Evolutionary conservation across 2,329 filamentous ascomycete genomes (phyloP).

Genomic region (Pseudogymnoascus sp.): DNA sequence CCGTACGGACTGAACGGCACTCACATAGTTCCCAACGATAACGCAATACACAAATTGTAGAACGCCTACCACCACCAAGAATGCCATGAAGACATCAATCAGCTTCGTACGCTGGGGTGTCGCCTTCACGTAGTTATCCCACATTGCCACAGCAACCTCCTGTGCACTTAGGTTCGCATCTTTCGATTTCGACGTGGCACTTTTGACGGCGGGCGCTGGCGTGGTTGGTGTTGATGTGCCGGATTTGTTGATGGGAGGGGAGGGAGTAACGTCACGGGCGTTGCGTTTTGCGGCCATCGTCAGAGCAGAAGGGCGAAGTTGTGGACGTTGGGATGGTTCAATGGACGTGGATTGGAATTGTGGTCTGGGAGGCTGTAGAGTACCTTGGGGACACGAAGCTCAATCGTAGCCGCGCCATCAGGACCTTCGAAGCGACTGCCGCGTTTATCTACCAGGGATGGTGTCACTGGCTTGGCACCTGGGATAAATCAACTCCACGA

Average conservation of each 20-base stretch:
- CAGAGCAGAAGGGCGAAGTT: conserved; percentile 17
- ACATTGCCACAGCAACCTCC: conserved; percentile 62
- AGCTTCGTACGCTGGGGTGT: conserved; percentile 90
- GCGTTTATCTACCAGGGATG: conserved; percentile 3
- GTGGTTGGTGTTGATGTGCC: conserved; percentile 23
- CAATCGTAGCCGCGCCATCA: conserved; percentile 16
- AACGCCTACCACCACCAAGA: conserved; percentile 76
- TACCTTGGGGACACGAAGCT: conserved; percentile 24
- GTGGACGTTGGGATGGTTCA: conserved; percentile 11
- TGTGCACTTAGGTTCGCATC: conserved; percentile 23
- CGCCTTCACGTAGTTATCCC: conserved; percentile 68
- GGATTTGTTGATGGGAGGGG: conserved; percentile 18
- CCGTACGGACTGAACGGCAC: conserved; percentile 32
- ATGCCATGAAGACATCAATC: conserved; percentile 83
- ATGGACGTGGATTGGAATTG: conserved; percentile 3
- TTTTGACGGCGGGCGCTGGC: conserved; percentile 20
- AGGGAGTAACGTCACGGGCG: conserved; percentile 25
- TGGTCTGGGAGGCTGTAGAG: conserved; percentile 8
- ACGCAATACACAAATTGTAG: conserved; percentile 93
- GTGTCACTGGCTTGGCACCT: neutral
- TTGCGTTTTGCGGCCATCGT: conserved; percentile 47
- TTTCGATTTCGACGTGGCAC: conserved; percentile 21
- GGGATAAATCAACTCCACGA: neutral
- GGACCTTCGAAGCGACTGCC: neutral
- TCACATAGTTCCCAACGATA: conserved; percentile 86